Evolutionary conservation across 2,329 filamentous ascomycete species (phyloP).

Genomic region (Xylaria arbuscula): DNA sequence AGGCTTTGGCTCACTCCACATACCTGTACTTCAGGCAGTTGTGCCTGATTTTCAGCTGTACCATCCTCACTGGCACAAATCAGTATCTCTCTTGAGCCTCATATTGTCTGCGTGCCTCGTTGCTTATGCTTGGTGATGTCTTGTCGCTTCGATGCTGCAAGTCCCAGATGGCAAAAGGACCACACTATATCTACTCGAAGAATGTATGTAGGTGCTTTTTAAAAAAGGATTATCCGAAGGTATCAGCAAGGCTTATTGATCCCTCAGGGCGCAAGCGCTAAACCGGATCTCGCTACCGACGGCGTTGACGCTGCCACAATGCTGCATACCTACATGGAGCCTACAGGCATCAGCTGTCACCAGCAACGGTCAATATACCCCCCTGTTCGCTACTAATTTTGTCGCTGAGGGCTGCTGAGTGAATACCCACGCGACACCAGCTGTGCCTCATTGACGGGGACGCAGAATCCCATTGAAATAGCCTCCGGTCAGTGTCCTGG

Average conservation of each 20-base stretch:
- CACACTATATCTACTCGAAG: neutral
- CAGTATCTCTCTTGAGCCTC: conserved; percentile 20
- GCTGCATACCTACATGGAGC: conserved; percentile 4
- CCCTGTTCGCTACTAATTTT: conserved; percentile 10
- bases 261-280: conserved; percentile 33
- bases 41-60: conserved; percentile 1
- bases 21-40: neutral
- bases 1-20: conserved; percentile 6
- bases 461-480: conserved; percentile 13
- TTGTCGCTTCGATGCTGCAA: neutral
- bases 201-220: too few species aligned
- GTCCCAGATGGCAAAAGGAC: neutral
- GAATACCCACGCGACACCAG: neutral
- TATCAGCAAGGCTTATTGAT: conserved; percentile 25
- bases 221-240: conserved; percentile 20
- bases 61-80: neutral
- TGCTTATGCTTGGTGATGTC: neutral
- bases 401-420: conserved; percentile 21
- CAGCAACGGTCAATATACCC: neutral
- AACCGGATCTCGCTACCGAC: conserved; percentile 37
- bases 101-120: neutral
- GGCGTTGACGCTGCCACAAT: conserved; percentile 23
- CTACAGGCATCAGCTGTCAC: conserved; percentile 18
- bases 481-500: neutral
- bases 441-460: neutral